Percentiles rank a stretch among this genome's conserved stretches.
phyloP scores from a whole-genome alignment of 2,329 filamentous ascomycete species.

The Aphanoascus verrucosus region DNA sequence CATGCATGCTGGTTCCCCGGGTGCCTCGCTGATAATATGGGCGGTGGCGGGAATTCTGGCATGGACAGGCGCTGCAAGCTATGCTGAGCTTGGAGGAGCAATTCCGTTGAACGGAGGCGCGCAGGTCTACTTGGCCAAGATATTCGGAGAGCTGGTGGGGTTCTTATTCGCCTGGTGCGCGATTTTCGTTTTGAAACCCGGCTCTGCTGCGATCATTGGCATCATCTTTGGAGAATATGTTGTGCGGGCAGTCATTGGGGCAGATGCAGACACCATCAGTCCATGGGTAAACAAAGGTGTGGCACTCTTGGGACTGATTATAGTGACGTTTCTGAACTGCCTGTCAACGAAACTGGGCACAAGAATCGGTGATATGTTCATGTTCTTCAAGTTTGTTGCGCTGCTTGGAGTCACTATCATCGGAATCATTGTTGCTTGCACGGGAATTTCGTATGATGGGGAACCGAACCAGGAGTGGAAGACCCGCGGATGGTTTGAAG shows the following conservation, averaged over 20 bases:
- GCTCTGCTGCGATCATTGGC: constrained; percentile 82
- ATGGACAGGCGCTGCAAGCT: constrained; percentile 92
- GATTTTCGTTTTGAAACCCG: constrained; percentile 86
- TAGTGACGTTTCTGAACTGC: constrained; percentile 79
- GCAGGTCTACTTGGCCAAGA: constrained; percentile 90
- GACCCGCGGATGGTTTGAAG: constrained; percentile 73
- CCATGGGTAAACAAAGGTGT: constrained; percentile 86
- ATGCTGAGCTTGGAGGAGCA: constrained; percentile 87
- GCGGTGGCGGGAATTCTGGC: constrained; percentile 79
- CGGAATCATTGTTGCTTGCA: constrained; percentile 79
- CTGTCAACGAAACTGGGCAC: constrained; percentile 82
- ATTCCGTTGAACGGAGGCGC: constrained; percentile 92
- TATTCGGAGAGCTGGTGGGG: constrained; percentile 83
- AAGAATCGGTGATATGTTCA: constrained; percentile 78
- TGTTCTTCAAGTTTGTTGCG: constrained; percentile 94
- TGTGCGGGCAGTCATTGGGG: constrained; percentile 74
- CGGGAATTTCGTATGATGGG: constrained; percentile 68
- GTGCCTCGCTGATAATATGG: constrained; percentile 86
- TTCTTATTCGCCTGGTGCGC: constrained; percentile 97
- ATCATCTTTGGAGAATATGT: constrained; percentile 98
- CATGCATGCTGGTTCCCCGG: constrained; percentile 78
- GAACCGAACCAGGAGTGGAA: constrained; percentile 78
- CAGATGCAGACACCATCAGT: constrained; percentile 70
- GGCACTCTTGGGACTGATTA: constrained; percentile 61
- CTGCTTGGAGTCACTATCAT: constrained; percentile 75